Base-by-base conservation (phyloP, 139 green algal genomes). In the Ettlia oleoabundans region DNA sequence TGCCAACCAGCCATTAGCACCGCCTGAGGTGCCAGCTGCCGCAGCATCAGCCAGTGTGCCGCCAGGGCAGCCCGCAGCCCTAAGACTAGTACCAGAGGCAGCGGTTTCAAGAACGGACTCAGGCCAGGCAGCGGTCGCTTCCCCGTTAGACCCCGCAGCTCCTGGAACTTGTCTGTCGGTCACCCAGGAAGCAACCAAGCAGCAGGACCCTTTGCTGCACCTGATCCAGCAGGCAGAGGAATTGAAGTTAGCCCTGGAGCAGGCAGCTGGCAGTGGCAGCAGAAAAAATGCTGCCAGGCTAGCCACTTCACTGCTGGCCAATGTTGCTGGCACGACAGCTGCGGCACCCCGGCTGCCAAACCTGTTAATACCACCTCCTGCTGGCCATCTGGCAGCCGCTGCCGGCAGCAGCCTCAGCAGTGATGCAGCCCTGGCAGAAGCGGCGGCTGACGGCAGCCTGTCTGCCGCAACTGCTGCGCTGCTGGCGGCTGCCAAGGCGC, bases 161-260 rank as follows among this genome's bases (percentile, higher is more conserved):
- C n/a, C n/a, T n/a, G n/a, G n/a, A n/a, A n/a, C n/a, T n/a, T n/a
- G n/a, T n/a, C n/a, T n/a, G n/a, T n/a, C n/a, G n/a, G n/a, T n/a
- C n/a, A n/a, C n/a, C n/a, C n/a, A n/a, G n/a, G n/a, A n/a, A n/a
- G n/a, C n/a, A n/a, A n/a, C n/a, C n/a, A n/a, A n/a, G n/a, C 69
- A 43, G 69, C 51, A 67, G 24, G 53, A 80, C 26, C 53, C 52
- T 2, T 37, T 80, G 53, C 53, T 69, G 73, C 52, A 69, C 19
- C 35, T 80, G 24, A 80, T 80, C 51, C 73, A 80, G 73, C 73
- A 80, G 53, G 73, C 73, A 21, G 73, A 80, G 73, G 22, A 67
- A 35, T 35, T 80, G 2, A 80, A 80, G 28, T 24, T 53, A 21
- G 58, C 73, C 3, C 58, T 80, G 52, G 33, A 80, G 73, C 73